Evolutionary conservation across 768 basidiomycete species (phyloP).

Genomic region (Amylocystis lapponica): DNA sequence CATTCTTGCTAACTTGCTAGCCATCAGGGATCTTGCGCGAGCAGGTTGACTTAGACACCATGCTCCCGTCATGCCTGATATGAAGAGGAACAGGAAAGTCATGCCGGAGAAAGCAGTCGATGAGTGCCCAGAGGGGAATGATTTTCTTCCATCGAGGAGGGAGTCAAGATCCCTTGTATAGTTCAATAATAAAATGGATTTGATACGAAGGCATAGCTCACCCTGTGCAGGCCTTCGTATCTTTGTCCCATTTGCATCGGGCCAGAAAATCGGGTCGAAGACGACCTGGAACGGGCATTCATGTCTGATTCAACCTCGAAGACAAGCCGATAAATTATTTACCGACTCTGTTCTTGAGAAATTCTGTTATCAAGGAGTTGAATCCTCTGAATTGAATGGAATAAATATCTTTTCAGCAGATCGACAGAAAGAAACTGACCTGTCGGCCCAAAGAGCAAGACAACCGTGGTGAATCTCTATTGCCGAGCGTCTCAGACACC

Average conservation of each 20-base stretch:
- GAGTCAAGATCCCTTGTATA: slow-evolving; percentile 24
- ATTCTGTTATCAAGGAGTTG: slow-evolving; percentile 42
- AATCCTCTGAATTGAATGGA: slow-evolving; percentile 31
- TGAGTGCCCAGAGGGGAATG: slow-evolving; percentile 69
- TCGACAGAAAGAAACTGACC: slow-evolving; percentile 19
- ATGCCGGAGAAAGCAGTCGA: slow-evolving; percentile 63
- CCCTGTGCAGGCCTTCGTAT: slow-evolving; percentile 49
- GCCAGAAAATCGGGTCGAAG: slow-evolving; percentile 64
- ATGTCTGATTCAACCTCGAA: neutral
- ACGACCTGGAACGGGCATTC: slow-evolving; percentile 26
- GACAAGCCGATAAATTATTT: slow-evolving; percentile 10
- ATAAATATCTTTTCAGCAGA: slow-evolving; percentile 19
- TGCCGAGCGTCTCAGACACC: slow-evolving; percentile 38
- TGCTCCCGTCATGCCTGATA: slow-evolving; percentile 60
- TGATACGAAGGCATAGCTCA: slow-evolving; percentile 20
- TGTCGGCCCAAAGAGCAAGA: slow-evolving; percentile 40
- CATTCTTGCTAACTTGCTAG: slow-evolving; percentile 44
- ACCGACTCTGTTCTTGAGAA: slow-evolving; percentile 58
- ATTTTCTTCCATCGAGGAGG: slow-evolving; percentile 47
- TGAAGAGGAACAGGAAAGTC: slow-evolving; percentile 54
- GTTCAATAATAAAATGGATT: neutral
- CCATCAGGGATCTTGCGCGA: slow-evolving; percentile 30
- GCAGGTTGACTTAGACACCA: slow-evolving; percentile 43
- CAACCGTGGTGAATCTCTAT: slow-evolving; percentile 53
- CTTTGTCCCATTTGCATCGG: slow-evolving; percentile 56